phyloP scores from a whole-genome alignment of 768 basidiomycete genomes.

The Boletus sensibilis region DNA sequence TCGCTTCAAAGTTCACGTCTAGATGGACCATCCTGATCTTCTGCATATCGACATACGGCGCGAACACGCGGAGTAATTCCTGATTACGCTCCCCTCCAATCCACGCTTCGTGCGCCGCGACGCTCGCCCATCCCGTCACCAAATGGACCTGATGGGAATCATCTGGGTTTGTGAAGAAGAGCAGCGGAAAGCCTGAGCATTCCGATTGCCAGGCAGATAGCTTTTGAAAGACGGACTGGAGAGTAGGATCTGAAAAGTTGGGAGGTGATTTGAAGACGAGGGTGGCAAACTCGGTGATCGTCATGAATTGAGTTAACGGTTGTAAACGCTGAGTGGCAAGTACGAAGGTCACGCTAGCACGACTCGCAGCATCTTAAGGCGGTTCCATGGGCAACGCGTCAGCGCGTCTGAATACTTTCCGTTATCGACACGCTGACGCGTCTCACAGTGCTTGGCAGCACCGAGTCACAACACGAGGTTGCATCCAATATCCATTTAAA shows the following conservation, averaged over 20 bases:
- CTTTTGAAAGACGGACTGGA: conserved; percentile 32
- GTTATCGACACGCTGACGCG: conserved; percentile 1
- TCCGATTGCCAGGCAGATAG: conserved; percentile 38
- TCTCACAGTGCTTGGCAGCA: background rate
- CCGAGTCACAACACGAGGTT: background rate
- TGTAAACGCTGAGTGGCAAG: background rate
- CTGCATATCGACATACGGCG: conserved; percentile 29
- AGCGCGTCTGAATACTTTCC: background rate
- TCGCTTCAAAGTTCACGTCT: conserved; percentile 37
- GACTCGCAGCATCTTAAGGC: background rate
- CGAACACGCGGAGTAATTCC: conserved; percentile 33
- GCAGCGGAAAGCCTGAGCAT: conserved; percentile 42
- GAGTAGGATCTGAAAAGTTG: conserved; percentile 28
- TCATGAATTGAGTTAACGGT: conserved; percentile 26
- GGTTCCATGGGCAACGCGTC: conserved; percentile 3
- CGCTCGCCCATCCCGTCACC: conserved; percentile 45
- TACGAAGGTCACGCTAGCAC: background rate
- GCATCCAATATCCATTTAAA: background rate
- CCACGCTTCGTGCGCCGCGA: conserved; percentile 42
- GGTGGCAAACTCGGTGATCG: conserved; percentile 45
- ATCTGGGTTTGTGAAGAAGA: conserved; percentile 33
- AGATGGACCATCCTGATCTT: conserved; percentile 39
- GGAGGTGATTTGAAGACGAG: conserved; percentile 36
- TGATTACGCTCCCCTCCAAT: conserved; percentile 41
- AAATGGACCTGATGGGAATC: conserved; percentile 34